A percentile compares a stretch with the other conserved stretches of the same genome.
These are phyloP conservation scores for Saturnispora quitensis DNA, from an alignment of 805 yeast genomes.

Conservation along the genomic window DNA sequence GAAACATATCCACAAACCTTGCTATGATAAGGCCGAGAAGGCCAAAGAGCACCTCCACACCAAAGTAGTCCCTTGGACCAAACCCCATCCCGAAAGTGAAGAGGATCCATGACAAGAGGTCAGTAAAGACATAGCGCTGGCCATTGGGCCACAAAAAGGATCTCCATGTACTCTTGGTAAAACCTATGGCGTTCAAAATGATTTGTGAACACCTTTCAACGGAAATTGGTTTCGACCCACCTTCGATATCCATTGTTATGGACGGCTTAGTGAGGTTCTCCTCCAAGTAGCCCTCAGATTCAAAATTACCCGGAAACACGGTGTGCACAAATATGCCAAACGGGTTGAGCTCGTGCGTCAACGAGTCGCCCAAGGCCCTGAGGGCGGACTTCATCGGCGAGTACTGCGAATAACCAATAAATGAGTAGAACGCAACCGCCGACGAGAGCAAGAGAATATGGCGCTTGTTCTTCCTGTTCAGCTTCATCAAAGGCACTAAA, in stretches of 20 bases:
- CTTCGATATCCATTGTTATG: slow-evolving; percentile 77
- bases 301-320: slow-evolving; percentile 83
- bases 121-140: slow-evolving; percentile 69
- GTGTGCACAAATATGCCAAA: slow-evolving; percentile 63
- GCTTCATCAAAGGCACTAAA: slow-evolving; percentile 28
- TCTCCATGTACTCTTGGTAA: background rate
- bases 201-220: slow-evolving; percentile 58
- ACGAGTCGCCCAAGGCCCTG: slow-evolving; percentile 59
- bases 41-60: slow-evolving; percentile 41
- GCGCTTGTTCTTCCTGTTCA: slow-evolving; percentile 24
- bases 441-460: slow-evolving; percentile 64
- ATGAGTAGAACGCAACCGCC: slow-evolving; percentile 72
- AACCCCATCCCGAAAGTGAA: slow-evolving; percentile 59
- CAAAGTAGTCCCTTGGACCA: slow-evolving; percentile 53
- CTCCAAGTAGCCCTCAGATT: slow-evolving; percentile 73
- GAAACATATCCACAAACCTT: slow-evolving; percentile 48
- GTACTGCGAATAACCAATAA: slow-evolving; percentile 86
- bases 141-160: slow-evolving; percentile 36
- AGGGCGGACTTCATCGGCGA: slow-evolving; percentile 85
- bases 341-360: slow-evolving; percentile 74
- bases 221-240: slow-evolving; percentile 63
- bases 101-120: slow-evolving; percentile 75
- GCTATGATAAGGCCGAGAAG: slow-evolving; percentile 43
- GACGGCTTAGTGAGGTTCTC: slow-evolving; percentile 83
- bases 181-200: slow-evolving; percentile 40